A percentile compares a stretch with the other conserved stretches of the same genome.
These are phyloP conservation scores for Fraxinus ornus DNA, from an alignment of 305 asterid genomes.

Conservation along the genomic window DNA sequence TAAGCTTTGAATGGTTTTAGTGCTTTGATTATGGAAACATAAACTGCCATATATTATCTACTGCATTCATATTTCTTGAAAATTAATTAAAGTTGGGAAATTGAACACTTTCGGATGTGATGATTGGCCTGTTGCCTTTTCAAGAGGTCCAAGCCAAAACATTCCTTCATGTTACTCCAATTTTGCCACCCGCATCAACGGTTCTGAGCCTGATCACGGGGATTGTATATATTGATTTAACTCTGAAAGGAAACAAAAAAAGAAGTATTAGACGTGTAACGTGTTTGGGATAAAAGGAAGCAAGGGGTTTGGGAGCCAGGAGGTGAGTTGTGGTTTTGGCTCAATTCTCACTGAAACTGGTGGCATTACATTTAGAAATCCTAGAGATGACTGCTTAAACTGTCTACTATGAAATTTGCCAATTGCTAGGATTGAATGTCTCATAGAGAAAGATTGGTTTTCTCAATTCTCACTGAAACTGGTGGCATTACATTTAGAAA, in stretches of 20 bases:
- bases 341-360: background rate
- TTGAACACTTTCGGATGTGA: background rate
- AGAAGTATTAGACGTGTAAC: background rate
- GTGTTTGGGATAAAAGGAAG: background rate
- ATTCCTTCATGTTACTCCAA: background rate
- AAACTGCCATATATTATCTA: background rate
- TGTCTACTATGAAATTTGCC: background rate
- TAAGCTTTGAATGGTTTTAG: conserved; percentile 27
- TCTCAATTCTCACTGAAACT: too few relatives aligned
- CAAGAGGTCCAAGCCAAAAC: background rate
- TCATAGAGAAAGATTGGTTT: background rate
- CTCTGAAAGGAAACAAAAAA: background rate
- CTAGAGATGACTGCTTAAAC: background rate
- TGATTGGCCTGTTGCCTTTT: background rate
- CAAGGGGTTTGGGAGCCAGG: background rate
- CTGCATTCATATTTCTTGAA: background rate
- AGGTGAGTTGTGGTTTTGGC: background rate
- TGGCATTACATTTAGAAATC: background rate
- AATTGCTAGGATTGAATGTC: background rate
- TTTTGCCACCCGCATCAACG: background rate
- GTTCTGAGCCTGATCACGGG: background rate
- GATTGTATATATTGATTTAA: background rate
- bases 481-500: background rate
- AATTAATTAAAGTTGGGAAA: background rate
- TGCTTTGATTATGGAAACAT: conserved; percentile 4